These are phyloP conservation scores for Emmonsiellopsis sp. DNA, from an alignment of 2,329 filamentous ascomycete genomes.

Conservation along the genomic window DNA sequence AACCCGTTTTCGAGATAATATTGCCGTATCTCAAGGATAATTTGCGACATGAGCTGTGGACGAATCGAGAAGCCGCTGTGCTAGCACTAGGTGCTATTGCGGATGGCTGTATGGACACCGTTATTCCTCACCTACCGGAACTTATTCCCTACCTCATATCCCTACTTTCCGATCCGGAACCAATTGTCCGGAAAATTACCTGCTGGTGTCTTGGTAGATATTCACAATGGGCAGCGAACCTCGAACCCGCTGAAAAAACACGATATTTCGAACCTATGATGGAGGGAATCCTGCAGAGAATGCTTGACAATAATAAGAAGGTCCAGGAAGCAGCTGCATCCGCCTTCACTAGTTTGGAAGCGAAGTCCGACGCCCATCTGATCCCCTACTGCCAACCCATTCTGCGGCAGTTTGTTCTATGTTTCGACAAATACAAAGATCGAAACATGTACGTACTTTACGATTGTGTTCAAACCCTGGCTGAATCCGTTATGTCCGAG, in stretches of 20 bases:
- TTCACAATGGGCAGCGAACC: constrained; percentile 78
- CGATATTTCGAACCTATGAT: constrained; percentile 91
- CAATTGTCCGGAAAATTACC: constrained; percentile 90
- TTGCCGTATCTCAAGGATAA: constrained; percentile 88
- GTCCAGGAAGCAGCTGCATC: constrained; percentile 95
- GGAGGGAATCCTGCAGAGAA: constrained; percentile 86
- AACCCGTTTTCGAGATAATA: constrained; percentile 80
- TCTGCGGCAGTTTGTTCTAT: constrained; percentile 80
- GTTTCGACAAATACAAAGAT: constrained; percentile 94
- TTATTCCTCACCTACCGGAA: constrained; percentile 82
- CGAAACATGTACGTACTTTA: constrained; percentile 98
- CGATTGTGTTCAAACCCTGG: constrained; percentile 94
- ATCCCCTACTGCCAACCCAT: constrained; percentile 84
- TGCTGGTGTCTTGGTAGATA: constrained; percentile 96
- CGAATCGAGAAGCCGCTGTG: constrained; percentile 84
- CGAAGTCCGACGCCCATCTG: constrained; percentile 74
- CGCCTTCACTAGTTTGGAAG: constrained; percentile 90
- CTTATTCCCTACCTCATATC: constrained; percentile 84
- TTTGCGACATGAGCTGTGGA: constrained; percentile 81
- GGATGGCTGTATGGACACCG: constrained; percentile 83
- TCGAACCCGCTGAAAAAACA: constrained; percentile 59
- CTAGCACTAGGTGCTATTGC: constrained; percentile 89
- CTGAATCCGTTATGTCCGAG: constrained; percentile 76
- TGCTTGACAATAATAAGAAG: constrained; percentile 96
- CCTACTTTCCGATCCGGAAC: constrained; percentile 72